Evolutionary conservation across 1,284 basidiomycete genomes (phyloP).

Genomic region (Apiotrichum mycotoxinovorans): DNA sequence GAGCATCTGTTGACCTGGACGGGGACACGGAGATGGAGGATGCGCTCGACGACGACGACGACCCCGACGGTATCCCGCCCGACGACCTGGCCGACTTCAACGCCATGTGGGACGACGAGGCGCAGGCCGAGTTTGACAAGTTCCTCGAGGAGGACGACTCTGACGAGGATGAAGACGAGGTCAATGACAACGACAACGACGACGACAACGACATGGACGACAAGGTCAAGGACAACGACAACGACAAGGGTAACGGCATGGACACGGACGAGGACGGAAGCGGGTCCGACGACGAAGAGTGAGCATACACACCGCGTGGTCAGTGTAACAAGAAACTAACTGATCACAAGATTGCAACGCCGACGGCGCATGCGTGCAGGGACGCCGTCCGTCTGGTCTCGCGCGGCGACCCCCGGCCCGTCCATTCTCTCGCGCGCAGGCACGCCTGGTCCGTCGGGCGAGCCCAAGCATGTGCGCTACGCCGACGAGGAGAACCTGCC

Average conservation of each 20-base stretch:
- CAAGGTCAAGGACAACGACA: not conserved
- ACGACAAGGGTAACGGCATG: not conserved
- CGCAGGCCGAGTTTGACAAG: slow-evolving; percentile 14
- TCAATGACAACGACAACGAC: too few relatives aligned
- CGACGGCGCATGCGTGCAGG: slow-evolving; percentile 11
- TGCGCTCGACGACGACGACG: slow-evolving; percentile 1
- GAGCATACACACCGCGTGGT: too few relatives aligned
- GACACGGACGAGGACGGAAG: not conserved
- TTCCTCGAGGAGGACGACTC: slow-evolving; percentile 7
- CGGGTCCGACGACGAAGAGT: slow-evolving; percentile 2
- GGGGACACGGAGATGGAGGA: slow-evolving; percentile 63
- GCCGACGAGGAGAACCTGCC: slow-evolving; percentile 43
- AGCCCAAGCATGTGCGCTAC: slow-evolving; percentile 38
- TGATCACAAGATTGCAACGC: not conserved
- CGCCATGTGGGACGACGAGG: slow-evolving; percentile 15
- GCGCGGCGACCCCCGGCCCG: slow-evolving; percentile 15
- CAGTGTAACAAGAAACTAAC: not conserved
- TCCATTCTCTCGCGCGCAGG: slow-evolving; percentile 13
- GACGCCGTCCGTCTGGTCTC: slow-evolving; percentile 15
- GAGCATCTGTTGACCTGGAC: slow-evolving; percentile 57
- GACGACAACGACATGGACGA: too few relatives aligned
- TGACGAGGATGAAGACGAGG: slow-evolving; percentile 5
- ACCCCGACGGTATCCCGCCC: not conserved
- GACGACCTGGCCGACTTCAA: slow-evolving; percentile 1
- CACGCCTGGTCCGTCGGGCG: not conserved